Percentiles rank a stretch among this genome's conserved stretches.
Conservation (phyloP, 805 yeast genomes). For the Suhomyces xylopsoci region DNA sequence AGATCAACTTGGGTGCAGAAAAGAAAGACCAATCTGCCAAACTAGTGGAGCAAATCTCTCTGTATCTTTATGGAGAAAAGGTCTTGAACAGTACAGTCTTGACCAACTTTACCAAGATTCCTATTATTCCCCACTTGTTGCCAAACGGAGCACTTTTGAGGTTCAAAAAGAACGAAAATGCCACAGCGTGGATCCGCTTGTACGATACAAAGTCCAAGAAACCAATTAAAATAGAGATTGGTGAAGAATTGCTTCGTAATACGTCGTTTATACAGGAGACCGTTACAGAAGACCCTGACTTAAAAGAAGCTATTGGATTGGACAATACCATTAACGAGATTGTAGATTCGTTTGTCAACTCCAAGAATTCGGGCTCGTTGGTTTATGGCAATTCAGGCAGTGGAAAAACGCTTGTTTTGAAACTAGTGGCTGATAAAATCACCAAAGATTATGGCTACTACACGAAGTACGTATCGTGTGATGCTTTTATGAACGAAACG, state of each 20-base stretch:
- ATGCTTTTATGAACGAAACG: slow-evolving; percentile 54
- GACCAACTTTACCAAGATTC: slow-evolving; percentile 53
- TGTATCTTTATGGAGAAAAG: slow-evolving; percentile 14
- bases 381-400: slow-evolving; percentile 76
- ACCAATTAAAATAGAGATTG: slow-evolving; percentile 44
- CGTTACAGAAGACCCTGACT: background rate
- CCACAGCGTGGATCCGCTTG: slow-evolving; percentile 41
- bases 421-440: slow-evolving; percentile 39
- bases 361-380: slow-evolving; percentile 52
- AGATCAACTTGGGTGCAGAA: slow-evolving; percentile 24
- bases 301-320: slow-evolving; percentile 51
- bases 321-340: slow-evolving; percentile 43
- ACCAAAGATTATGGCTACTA: slow-evolving; percentile 39
- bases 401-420: slow-evolving; percentile 67
- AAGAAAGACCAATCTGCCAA: slow-evolving; percentile 25
- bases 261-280: slow-evolving; percentile 35
- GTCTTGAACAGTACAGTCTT: slow-evolving; percentile 33
- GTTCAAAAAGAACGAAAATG: slow-evolving; percentile 45
- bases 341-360: slow-evolving; percentile 38
- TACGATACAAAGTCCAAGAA: slow-evolving; percentile 25
- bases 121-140: slow-evolving; percentile 43
- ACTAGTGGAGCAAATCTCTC: slow-evolving; percentile 17
- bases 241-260: slow-evolving; percentile 46
- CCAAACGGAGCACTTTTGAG: slow-evolving; percentile 62
- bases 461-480: slow-evolving; percentile 52